Evolutionary conservation across 306 rosid species (phyloP), one percentile per base, ranked within the genome.

Genomic region (Casuarina equisetifolia): DNA sequence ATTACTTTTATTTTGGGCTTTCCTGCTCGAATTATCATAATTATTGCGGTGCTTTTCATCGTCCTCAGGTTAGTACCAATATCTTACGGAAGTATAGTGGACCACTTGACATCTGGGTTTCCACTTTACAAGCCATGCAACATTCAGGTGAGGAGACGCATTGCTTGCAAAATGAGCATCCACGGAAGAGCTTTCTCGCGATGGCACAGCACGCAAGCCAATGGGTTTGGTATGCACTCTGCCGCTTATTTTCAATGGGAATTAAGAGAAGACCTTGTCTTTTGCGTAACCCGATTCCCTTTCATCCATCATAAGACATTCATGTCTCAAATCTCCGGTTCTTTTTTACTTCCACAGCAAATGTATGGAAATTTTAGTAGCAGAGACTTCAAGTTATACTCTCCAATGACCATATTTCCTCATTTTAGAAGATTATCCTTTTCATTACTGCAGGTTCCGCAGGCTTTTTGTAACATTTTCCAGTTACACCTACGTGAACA

Each of bases 181-280:
- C 90, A 5, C 79, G 58, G 10, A 86, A 89, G 81, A 95, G 93
- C 86, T 85, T 86, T 80, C 81, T 54, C 0, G 98, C 97, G 6
- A 95, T 92, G 97, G 91, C 97, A 51, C 97, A 88, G 72, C 97
- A 92, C 82, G 70, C 91, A 50, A 95, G 97, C 87, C 97, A 92
- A 79, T 95, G 97, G 98, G 90, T 89, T 61, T 92, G 98, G 98
- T 95, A 87, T 53, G 80, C 70, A 69, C 45, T 58, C 53, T 20
- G 81, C 66, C 73, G 70, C 78, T 73, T 42, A 4, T 68, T 80
- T 9, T 72, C 58, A 49, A 32, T 48, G 3, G 43, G 68, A 75
- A 78, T 19, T 46, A 48, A 58, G 32, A 20, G 12, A 36, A 52
- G 58, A 50, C 77, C 74, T 48, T 51, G 32, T 25, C 1, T 25